These are phyloP conservation scores for Diaporthe humulicola DNA, from an alignment of 2,329 filamentous ascomycete genomes.

Conservation along the genomic window DNA sequence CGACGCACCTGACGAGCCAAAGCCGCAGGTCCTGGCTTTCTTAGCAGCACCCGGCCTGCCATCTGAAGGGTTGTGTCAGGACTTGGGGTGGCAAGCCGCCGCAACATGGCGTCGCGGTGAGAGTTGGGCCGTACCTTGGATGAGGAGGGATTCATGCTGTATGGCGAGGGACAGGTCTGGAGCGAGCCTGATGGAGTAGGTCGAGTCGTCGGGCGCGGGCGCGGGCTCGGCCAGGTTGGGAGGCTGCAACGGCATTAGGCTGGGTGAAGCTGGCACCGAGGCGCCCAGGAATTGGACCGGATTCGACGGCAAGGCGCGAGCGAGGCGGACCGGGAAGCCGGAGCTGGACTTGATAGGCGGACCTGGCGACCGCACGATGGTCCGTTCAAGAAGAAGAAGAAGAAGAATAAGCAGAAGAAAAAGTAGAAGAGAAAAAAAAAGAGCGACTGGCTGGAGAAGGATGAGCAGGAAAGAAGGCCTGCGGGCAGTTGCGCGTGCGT, in stretches of 20 bases:
- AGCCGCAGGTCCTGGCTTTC: constrained; percentile 41
- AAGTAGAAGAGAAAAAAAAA: too few species aligned
- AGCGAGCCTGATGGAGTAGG: constrained; percentile 43
- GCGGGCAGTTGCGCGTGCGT: neutral
- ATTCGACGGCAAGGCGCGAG: neutral
- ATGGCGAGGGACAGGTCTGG: constrained; percentile 50
- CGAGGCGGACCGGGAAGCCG: constrained; percentile 1
- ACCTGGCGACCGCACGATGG: neutral
- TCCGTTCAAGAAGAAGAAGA: too few species aligned
- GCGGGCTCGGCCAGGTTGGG: neutral
- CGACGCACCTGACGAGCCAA: constrained; percentile 38
- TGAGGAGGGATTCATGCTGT: constrained; percentile 47
- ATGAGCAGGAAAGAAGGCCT: neutral
- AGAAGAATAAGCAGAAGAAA: too few species aligned
- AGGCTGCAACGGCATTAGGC: constrained; percentile 24
- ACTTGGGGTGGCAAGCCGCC: neutral
- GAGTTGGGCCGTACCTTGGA: constrained; percentile 49
- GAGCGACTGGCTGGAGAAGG: constrained; percentile 9
- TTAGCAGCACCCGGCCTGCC: constrained; percentile 29
- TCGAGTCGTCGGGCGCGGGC: neutral
- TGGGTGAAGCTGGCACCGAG: neutral
- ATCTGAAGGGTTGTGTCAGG: constrained; percentile 37
- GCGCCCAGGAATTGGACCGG: neutral
- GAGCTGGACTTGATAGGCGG: neutral
- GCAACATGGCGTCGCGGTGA: neutral